These are phyloP conservation scores for Apiospora arundinis DNA, from an alignment of 2,329 filamentous ascomycete species.

Conservation along the genomic window DNA sequence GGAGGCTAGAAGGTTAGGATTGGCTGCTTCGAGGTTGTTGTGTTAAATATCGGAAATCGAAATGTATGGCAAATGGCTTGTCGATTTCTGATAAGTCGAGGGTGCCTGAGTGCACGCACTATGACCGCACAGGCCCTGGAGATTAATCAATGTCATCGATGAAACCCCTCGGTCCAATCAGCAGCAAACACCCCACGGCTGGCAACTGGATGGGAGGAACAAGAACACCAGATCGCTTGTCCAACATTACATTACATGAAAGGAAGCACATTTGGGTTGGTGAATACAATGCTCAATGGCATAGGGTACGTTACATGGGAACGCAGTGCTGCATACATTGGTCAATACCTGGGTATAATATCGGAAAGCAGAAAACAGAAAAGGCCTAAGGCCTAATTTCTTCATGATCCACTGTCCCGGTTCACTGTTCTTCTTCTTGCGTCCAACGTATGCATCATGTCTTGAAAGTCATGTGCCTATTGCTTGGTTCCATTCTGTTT, in stretches of 20 bases:
- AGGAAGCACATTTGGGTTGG: neutral
- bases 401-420: conserved; percentile 15
- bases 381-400: neutral
- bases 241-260: neutral
- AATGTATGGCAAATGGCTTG: neutral
- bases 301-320: neutral
- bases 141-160: conserved; percentile 17
- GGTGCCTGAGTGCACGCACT: neutral
- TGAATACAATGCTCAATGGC: conserved; percentile 1
- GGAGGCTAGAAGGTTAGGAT: neutral
- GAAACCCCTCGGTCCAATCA: conserved; percentile 11
- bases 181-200: conserved; percentile 4
- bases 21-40: neutral
- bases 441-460: neutral
- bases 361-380: neutral
- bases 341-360: too few relatives aligned
- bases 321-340: neutral
- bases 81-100: neutral
- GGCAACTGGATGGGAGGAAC: neutral
- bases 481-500: neutral
- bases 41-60: neutral
- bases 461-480: conserved; percentile 4
- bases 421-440: conserved; percentile 4
- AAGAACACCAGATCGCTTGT: conserved; percentile 10
- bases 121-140: conserved; percentile 12